These are phyloP conservation scores for Lactarius sp. DNA, from an alignment of 768 basidiomycete species.

Conservation along the genomic window DNA sequence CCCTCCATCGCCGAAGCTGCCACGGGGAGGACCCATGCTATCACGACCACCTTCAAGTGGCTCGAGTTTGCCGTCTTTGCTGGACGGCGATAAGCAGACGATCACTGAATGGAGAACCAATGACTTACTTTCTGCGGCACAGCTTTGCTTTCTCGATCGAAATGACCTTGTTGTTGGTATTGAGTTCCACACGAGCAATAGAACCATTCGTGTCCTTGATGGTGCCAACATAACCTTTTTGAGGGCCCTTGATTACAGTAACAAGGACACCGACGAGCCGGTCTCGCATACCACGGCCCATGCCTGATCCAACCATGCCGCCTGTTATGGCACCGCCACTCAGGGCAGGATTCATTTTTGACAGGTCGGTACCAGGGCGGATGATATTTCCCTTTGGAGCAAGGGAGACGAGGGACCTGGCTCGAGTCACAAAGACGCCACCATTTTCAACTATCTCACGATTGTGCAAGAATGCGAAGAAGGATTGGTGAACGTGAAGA, in stretches of 20 bases:
- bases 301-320: slow-evolving; percentile 79
- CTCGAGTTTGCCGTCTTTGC: slow-evolving; percentile 52
- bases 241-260: slow-evolving; percentile 76
- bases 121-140: slow-evolving; percentile 61
- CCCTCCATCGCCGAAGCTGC: slow-evolving; percentile 23
- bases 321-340: slow-evolving; percentile 52
- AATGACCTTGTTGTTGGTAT: slow-evolving; percentile 83
- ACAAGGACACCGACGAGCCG: slow-evolving; percentile 77
- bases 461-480: slow-evolving; percentile 92
- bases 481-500: slow-evolving; percentile 89
- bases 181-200: slow-evolving; percentile 84
- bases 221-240: slow-evolving; percentile 86
- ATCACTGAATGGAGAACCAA: neutral
- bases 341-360: slow-evolving; percentile 87
- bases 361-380: slow-evolving; percentile 67
- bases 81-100: slow-evolving; percentile 29
- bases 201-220: slow-evolving; percentile 94
- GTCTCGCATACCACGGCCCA: slow-evolving; percentile 78
- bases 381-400: slow-evolving; percentile 79
- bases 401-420: slow-evolving; percentile 73
- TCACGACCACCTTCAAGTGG: slow-evolving; percentile 40
- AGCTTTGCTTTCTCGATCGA: slow-evolving; percentile 80
- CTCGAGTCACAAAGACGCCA: slow-evolving; percentile 90
- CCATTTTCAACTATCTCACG: slow-evolving; percentile 87
- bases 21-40: slow-evolving; percentile 36